Evolutionary conservation across 1,139 yeast species (phyloP), one percentile per base, ranked within the genome.

Genomic region (Scheffersomyces parashehatae): DNA sequence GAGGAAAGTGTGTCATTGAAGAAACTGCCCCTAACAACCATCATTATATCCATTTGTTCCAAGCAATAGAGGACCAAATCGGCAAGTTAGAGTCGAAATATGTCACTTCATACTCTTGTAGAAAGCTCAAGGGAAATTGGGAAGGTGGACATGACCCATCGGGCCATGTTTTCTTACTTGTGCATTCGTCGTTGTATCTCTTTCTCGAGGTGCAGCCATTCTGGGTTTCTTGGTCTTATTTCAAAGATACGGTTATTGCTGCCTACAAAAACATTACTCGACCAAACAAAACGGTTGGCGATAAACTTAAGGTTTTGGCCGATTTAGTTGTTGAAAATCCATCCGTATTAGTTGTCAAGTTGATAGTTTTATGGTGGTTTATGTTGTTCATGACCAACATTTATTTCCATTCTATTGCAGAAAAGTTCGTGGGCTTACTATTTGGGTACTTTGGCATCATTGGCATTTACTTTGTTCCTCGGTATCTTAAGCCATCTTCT

Each of bases 141-240:
- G 61, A 59, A 8, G 97, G 97, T 1, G 99, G 99, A 0, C 96
- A 89, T 59, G 99, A 93, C 67, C 96, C 98, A 11, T 85, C 95
- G 49, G 99, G 99, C 0, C 99, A 93, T 61, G 87, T 89, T 0
- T 93, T 91, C 55, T 62, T 93, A 37, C 66, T 93, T 44, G 81
- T 88, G 3, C 85, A 88, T 49, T 79, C 93, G 44, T 80, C 88
- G 13, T 67, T 88, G 55, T 79, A 85, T 49, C 59, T 93, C 53
- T 75, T 87, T 60, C 81, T 82, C 46, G 98, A 91, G 59, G 63
- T 83, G 6, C 53, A 71, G 24, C 77, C 77, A 8, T 72, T 61
- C 46, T 71, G 75, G 73, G 45, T 42, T 33, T 59, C 56, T 33
- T 65, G 66, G 59, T 13, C 35, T 31, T 13, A 31, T 8, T 14